Base-by-base conservation (phyloP, 441 rosid genomes). In the Erodium moschatum region DNA sequence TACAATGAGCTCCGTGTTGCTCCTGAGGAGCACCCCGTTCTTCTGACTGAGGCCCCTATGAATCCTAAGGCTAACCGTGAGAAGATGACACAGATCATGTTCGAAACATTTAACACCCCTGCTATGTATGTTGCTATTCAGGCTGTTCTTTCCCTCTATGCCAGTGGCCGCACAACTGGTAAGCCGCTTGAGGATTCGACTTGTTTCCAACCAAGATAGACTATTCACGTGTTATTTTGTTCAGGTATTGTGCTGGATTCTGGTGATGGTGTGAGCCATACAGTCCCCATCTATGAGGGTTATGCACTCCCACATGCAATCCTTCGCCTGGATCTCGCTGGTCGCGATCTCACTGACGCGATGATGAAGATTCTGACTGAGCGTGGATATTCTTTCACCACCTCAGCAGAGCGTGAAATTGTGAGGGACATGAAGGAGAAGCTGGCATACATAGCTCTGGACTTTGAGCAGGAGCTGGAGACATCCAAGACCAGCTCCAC, bases 141-240 rank as follows among this genome's bases (percentile, higher is more conserved):
- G 85, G 97, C 97, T 4, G 97, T 91, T 69, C 87, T 91, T 19
- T 91, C 96, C 71, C 83, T 91, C 46, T 91, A 89, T 74, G 97
- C 97, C 18, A 91, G 96, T 80, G 96, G 97, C 31, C 97, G 96
- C 76, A 92, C 97, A 19, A 92, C 97, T 11, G 97, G 97, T 91
- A 76, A 82, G 92, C 63, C 1, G 1, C 48, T 71, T 33, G 19
- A 16, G 15, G 19, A n/a, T 44, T 44, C n/a, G 19, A 50, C 15
- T 48, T 50, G 16, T 13, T 44, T 12, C 3, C 0, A 44, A 44
- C 52, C 10, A 44, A 40, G 46, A 40, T 10, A 44, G 50, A 10
- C 50, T 44, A 12, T 11, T 48, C 56, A 38, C 1, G 44, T 48
- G 58, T 50, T 4, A 12, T 50, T 50, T 50, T 50, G 58, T 13